These are phyloP conservation scores for Elaeagnus macrophylla DNA, from an alignment of 306 rosid genomes.

Conservation along the genomic window DNA sequence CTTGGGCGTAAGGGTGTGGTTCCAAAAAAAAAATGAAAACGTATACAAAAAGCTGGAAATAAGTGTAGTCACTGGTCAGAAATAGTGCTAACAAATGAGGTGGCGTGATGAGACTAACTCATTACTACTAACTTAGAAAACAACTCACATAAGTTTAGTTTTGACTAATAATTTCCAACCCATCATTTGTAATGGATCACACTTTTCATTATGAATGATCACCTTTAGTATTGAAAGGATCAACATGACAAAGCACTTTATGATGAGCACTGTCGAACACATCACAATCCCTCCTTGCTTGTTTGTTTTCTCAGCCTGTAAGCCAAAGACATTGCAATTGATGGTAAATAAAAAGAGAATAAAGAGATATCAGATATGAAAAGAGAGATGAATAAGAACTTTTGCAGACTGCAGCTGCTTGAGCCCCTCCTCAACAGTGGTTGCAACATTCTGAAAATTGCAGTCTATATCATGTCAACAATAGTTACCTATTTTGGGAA, in stretches of 20 bases:
- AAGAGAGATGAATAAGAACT: conserved; percentile 34
- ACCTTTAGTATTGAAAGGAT: conserved; percentile 71
- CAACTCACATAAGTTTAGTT: no score
- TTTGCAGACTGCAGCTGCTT: conserved; percentile 85
- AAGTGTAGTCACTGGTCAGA: conserved; percentile 31
- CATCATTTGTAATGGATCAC: no score
- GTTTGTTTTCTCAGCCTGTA: conserved; percentile 97
- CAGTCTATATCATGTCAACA: conserved; percentile 94
- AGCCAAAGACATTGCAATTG: conserved; percentile 8
- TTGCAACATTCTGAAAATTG: conserved; percentile 89
- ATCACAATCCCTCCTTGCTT: conserved; percentile 91
- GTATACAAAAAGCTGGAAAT: conserved; percentile 23
- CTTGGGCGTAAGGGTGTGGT: conserved; percentile 25
- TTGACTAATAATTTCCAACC: no score
- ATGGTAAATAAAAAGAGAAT: neutral
- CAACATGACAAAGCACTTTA: conserved; percentile 94
- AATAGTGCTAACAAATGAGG: no score
- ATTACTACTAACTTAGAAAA: no score
- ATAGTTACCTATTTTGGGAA: conserved; percentile 62
- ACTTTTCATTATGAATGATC: no score
- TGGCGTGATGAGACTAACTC: no score
- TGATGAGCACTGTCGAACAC: conserved; percentile 80
- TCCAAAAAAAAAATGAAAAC: conserved; percentile 19
- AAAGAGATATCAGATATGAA: no score
- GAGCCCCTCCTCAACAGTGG: conserved; percentile 91